Base-by-base conservation (phyloP, 768 basidiomycete genomes). In the Amanita rimosa region DNA sequence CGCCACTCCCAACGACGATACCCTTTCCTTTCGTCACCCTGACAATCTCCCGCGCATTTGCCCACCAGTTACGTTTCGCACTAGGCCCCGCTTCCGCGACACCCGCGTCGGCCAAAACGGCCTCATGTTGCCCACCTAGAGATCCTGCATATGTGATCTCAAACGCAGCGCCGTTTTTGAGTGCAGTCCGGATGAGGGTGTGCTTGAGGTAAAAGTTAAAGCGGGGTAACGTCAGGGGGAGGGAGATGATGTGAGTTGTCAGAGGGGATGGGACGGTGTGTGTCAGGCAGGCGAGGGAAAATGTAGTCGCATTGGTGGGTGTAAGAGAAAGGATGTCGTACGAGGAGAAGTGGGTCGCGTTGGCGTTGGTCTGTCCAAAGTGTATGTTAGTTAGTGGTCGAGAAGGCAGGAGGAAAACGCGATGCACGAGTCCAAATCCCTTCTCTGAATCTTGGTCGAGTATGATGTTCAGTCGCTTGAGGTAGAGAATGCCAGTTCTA, bases 381-480 rank as follows among this genome's bases (percentile, higher is more conserved):
- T 5, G 26, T 46, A 35, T 29, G 36, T 19, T 14, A 29, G 35
- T 16, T n/a, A 3, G 29, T 24, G 7, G 27, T 34, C 3, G 34
- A 29, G 36, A 36, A n/a, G n/a, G n/a, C 24, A 35, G 22, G 41
- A 42, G 14, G 35, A 33, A 31, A 9, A 31, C 13, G 9, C 8
- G 26, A 65, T 72, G 54, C 49, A 91, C 87, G 60, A 91, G 60
- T 26, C 88, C 86, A 56, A 86, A 85, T 1, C 89, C 85, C 61
- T 88, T 90, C 61, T 91, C 86, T 57, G 89, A 90, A 36, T 83
- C 85, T 56, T 88, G 79, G 52, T 90, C 83, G 7, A 91, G 71
- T 9, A 85, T 68, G 44, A 93, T 81, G n/a, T 81, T 89, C 48
- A 94, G 60, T 43, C 89, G 69, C 60, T 85, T 89, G 44, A 94